phyloP scores from a whole-genome alignment of 257 asterid genomes.

The Sherardia arvensis region DNA sequence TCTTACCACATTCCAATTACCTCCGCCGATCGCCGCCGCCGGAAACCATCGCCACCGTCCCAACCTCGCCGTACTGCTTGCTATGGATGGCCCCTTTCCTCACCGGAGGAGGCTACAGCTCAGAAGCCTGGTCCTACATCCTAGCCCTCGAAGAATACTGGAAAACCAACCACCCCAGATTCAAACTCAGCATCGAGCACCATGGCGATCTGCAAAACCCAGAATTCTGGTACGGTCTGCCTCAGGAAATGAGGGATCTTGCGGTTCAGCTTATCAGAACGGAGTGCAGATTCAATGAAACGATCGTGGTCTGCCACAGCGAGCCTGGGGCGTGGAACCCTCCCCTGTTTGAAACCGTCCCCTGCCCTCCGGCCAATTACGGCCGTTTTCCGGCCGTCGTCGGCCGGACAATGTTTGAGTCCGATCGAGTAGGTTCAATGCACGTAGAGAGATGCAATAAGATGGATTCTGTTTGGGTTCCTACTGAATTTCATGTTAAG shows the following conservation, averaged over 20 bases:
- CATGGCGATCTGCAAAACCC: slow-evolving; percentile 62
- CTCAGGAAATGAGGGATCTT: slow-evolving; percentile 47
- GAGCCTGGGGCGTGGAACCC: slow-evolving; percentile 98
- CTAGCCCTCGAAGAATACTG: slow-evolving; percentile 38
- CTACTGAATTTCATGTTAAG: slow-evolving; percentile 71
- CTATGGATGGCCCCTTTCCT: slow-evolving; percentile 97
- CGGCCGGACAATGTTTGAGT: slow-evolving; percentile 94
- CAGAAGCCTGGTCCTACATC: slow-evolving; percentile 94
- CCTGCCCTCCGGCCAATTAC: slow-evolving; percentile 59
- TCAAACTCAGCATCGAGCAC: slow-evolving; percentile 53
- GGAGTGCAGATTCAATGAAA: slow-evolving; percentile 43
- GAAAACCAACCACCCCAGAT: slow-evolving; percentile 27
- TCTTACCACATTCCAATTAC: slow-evolving; percentile 17
- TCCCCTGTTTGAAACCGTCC: slow-evolving; percentile 60
- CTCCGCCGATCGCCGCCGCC: slow-evolving; percentile 10
- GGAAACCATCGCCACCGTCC: neutral
- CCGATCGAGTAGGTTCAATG: slow-evolving; percentile 54
- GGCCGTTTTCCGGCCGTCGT: slow-evolving; percentile 44
- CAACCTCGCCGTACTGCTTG: slow-evolving; percentile 42
- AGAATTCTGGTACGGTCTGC: slow-evolving; percentile 74
- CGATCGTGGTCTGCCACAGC: slow-evolving; percentile 76
- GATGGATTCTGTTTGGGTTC: slow-evolving; percentile 88
- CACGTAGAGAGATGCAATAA: slow-evolving; percentile 59
- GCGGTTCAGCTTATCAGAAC: slow-evolving; percentile 45
- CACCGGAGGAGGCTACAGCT: slow-evolving; percentile 90